A percentile compares a stretch with the other conserved stretches of the same genome.
phyloP scores from a whole-genome alignment of 2,329 filamentous ascomycete genomes.

The Talaromyces marneffei region DNA sequence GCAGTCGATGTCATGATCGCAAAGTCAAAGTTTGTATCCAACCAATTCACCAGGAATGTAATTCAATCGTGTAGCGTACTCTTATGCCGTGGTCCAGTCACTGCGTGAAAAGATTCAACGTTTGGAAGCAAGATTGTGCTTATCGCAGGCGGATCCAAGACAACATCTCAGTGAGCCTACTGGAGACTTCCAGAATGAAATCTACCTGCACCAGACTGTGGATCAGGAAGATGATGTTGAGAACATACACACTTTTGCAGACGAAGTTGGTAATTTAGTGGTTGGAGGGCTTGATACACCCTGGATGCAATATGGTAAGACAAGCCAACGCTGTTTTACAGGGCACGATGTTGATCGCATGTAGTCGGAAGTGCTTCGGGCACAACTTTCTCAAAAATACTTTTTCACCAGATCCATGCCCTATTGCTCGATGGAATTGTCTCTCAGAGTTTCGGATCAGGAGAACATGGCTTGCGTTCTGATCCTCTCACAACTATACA shows the following conservation, averaged over 20 bases:
- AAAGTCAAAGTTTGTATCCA: not conserved
- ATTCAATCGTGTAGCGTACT: not conserved
- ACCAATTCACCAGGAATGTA: not conserved
- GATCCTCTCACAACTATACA: not conserved
- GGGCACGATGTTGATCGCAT: not conserved
- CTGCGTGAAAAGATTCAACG: not conserved
- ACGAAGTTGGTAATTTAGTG: not conserved
- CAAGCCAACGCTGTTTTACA: not conserved
- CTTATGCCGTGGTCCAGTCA: not conserved
- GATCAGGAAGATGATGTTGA: not conserved
- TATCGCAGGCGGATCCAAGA: not conserved
- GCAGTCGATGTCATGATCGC: constrained; percentile 1
- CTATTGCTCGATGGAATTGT: not conserved
- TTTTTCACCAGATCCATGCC: not conserved
- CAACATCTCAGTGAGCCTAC: not conserved
- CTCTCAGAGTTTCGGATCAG: not conserved
- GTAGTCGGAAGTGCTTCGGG: not conserved
- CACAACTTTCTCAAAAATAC: not conserved
- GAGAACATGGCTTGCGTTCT: not conserved
- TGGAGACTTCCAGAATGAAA: not conserved
- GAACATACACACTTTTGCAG: not conserved
- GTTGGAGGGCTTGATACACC: not conserved
- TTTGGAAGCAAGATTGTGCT: not conserved
- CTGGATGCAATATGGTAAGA: not conserved
- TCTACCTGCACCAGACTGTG: not conserved